These are phyloP conservation scores for Chamaenerion angustifolium DNA, from an alignment of 345 rosid genomes.

Conservation along the genomic window DNA sequence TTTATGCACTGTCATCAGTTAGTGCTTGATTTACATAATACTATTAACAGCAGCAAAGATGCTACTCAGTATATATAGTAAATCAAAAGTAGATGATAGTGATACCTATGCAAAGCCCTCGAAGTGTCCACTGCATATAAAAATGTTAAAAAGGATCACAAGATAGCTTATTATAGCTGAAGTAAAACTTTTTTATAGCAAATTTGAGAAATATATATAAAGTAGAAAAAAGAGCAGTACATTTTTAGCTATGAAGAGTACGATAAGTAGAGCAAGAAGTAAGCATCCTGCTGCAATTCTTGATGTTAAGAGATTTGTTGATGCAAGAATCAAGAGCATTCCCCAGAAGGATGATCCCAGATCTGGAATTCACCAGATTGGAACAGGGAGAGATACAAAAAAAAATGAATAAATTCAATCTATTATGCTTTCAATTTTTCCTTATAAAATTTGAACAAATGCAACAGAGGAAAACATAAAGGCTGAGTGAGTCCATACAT, in stretches of 20 bases:
- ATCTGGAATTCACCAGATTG: constrained; percentile 19
- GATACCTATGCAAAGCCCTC: constrained; percentile 65
- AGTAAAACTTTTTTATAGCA: neutral
- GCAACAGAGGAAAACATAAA: constrained; percentile 3
- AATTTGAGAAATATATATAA: too few species aligned
- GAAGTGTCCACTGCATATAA: constrained; percentile 52
- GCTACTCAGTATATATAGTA: constrained; percentile 3
- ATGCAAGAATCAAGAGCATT: constrained; percentile 53
- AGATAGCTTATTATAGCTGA: neutral
- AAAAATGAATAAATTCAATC: neutral
- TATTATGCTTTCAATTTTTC: too few species aligned
- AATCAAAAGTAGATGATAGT: too few species aligned
- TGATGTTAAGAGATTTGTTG: constrained; percentile 47
- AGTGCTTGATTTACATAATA: constrained; percentile 1
- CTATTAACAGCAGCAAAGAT: neutral
- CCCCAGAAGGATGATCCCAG: constrained; percentile 69
- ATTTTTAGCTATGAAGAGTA: constrained; percentile 47
- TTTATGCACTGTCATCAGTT: constrained; percentile 2
- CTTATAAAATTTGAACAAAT: too few species aligned
- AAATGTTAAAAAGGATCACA: neutral
- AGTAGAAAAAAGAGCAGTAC: constrained; percentile 19
- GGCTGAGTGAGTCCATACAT: constrained; percentile 20
- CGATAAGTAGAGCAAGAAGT: constrained; percentile 33
- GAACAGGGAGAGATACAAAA: neutral
- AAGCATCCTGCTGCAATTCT: constrained; percentile 63